A percentile compares a stretch with the other conserved stretches of the same genome.
phyloP scores from a whole-genome alignment of 306 rosid genomes.

The Vigna mungo region DNA sequence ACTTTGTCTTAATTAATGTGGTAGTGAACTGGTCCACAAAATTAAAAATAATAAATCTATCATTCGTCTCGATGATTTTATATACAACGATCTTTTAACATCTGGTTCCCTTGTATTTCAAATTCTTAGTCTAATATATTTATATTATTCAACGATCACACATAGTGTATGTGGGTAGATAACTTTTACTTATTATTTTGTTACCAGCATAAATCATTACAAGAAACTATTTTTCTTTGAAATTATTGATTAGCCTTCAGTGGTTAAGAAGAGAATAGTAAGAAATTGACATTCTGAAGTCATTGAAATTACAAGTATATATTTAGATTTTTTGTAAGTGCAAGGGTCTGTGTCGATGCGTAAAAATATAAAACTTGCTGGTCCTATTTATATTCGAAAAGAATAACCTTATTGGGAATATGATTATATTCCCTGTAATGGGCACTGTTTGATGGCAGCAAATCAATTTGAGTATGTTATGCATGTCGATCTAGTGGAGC shows the following conservation, averaged over 20 bases:
- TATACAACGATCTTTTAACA: too few species aligned
- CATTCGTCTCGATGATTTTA: too few species aligned
- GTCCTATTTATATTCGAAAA: conserved; percentile 43
- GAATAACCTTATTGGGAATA: conserved; percentile 45
- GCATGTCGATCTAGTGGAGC: conserved; percentile 29
- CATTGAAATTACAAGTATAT: background rate
- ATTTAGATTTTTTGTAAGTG: background rate
- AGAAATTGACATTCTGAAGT: background rate
- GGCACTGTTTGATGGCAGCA: conserved; percentile 44
- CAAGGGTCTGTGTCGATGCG: conserved; percentile 31
- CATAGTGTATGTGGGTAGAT: too few species aligned
- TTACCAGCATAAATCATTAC: background rate
- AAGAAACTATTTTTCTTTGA: background rate
- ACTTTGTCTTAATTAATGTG: too few species aligned
- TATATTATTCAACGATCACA: too few species aligned
- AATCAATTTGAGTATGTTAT: conserved; percentile 35
- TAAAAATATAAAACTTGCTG: conserved; percentile 32
- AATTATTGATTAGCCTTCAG: background rate
- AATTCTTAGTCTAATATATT: too few species aligned
- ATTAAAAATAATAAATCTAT: too few species aligned
- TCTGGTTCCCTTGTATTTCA: too few species aligned
- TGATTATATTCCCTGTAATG: conserved; percentile 43
- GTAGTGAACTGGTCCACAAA: too few species aligned
- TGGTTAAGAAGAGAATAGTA: background rate
- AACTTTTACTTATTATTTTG: background rate